These are phyloP conservation scores for Ogataea sp. DNA, from an alignment of 805 yeast species.

Conservation along the genomic window DNA sequence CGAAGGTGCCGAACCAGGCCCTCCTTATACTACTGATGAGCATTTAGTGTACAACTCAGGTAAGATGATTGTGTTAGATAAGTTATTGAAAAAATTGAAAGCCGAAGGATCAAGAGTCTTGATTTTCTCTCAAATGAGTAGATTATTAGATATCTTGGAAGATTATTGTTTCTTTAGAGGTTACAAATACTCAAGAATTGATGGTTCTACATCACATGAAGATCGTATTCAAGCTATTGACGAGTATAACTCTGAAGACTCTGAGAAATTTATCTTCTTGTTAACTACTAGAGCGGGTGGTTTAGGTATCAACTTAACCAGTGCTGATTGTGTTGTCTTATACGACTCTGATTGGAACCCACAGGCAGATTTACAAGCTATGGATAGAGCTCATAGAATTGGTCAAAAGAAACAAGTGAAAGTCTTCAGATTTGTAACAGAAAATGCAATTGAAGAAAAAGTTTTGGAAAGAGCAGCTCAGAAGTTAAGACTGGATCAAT, in stretches of 20 bases:
- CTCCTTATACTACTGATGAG: constrained; percentile 93
- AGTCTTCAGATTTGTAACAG: constrained; percentile 90
- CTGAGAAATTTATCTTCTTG: constrained; percentile 76
- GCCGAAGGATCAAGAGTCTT: constrained; percentile 81
- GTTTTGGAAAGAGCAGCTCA: constrained; percentile 95
- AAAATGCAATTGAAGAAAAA: constrained; percentile 92
- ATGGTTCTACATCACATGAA: constrained; percentile 89
- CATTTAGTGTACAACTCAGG: constrained; percentile 88
- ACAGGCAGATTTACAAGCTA: constrained; percentile 94
- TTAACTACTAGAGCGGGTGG: constrained; percentile 97
- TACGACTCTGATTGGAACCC: constrained; percentile 98
- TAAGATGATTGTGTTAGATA: constrained; percentile 83
- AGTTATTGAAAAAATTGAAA: constrained; percentile 63
- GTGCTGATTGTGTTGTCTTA: constrained; percentile 83
- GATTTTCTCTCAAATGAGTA: constrained; percentile 90
- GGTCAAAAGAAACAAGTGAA: constrained; percentile 95
- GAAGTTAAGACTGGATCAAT: constrained; percentile 82
- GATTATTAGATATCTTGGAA: constrained; percentile 82
- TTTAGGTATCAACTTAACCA: constrained; percentile 83
- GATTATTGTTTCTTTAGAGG: constrained; percentile 86
- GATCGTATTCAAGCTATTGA: constrained; percentile 91
- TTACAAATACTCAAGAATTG: constrained; percentile 84
- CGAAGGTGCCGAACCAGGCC: constrained; percentile 99
- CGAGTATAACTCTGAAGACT: constrained; percentile 76
- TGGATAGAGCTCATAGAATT: constrained; percentile 97